phyloP scores from a whole-genome alignment of 495 filamentous ascomycete species.

The Xylaria telfairii region DNA sequence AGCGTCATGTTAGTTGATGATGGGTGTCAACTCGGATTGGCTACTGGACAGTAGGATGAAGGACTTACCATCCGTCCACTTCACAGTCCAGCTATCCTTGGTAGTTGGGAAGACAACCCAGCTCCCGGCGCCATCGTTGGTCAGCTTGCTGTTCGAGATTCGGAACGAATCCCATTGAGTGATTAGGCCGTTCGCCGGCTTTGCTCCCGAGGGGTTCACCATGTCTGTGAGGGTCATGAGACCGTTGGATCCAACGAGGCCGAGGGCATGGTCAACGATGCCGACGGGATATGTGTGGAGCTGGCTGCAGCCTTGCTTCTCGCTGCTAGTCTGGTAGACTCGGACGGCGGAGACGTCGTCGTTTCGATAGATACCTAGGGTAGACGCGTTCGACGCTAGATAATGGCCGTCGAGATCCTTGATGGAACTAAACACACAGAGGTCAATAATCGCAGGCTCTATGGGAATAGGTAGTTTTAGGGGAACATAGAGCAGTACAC shows the following conservation, averaged over 20 bases:
- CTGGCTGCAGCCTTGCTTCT: slow-evolving; percentile 35
- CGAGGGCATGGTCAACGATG: slow-evolving; percentile 42
- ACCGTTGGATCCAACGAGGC: slow-evolving; percentile 42
- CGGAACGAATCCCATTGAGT: slow-evolving; percentile 44
- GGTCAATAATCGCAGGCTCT: neutral
- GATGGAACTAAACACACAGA: slow-evolving; percentile 23
- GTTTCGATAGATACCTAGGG: slow-evolving; percentile 32
- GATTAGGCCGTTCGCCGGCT: slow-evolving; percentile 37
- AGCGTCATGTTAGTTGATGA: slow-evolving; percentile 17
- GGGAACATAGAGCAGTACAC: neutral
- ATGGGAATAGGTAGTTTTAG: neutral
- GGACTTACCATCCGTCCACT: slow-evolving; percentile 47
- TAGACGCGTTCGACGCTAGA: slow-evolving; percentile 32
- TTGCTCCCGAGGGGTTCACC: slow-evolving; percentile 39
- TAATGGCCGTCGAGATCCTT: slow-evolving; percentile 37
- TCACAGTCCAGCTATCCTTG: slow-evolving; percentile 41
- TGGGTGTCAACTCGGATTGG: neutral
- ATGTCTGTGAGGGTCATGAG: slow-evolving; percentile 44
- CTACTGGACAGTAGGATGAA: neutral
- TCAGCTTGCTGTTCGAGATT: slow-evolving; percentile 34
- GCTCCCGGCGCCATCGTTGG: slow-evolving; percentile 37
- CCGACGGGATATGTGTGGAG: slow-evolving; percentile 45
- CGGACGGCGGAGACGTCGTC: slow-evolving; percentile 26
- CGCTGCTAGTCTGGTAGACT: slow-evolving; percentile 33
- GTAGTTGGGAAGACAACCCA: slow-evolving; percentile 46